Evolutionary conservation across 2,329 filamentous ascomycete species (phyloP).

Genomic region (Fusarium sp.): DNA sequence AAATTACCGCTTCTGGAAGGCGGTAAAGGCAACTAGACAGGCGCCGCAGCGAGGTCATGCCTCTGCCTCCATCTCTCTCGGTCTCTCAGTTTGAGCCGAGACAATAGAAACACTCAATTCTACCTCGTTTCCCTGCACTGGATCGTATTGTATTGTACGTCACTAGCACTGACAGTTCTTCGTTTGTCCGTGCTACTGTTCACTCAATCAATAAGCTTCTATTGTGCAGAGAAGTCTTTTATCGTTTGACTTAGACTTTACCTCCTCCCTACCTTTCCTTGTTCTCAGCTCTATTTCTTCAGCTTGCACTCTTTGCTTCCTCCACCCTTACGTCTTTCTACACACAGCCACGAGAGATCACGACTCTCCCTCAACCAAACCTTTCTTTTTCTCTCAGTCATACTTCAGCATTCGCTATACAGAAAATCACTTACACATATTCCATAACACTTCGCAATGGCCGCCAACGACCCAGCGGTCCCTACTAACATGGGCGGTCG

Average conservation of each 20-base stretch:
- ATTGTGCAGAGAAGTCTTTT: neutral
- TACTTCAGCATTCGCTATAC: neutral
- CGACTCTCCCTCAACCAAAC: conserved; percentile 1
- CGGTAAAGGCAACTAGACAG: conserved; percentile 36
- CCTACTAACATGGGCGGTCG: conserved; percentile 49
- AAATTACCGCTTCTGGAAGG: conserved; percentile 34
- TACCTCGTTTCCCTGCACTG: conserved; percentile 6
- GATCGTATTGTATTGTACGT: neutral
- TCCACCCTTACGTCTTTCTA: conserved; percentile 18
- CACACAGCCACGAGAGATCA: conserved; percentile 6
- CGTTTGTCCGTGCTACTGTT: conserved; percentile 4
- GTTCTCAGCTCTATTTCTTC: conserved; percentile 15
- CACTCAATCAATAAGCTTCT: neutral
- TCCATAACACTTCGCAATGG: conserved; percentile 47
- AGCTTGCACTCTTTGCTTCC: conserved; percentile 24
- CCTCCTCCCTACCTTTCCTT: conserved; percentile 4
- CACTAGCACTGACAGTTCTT: conserved; percentile 1
- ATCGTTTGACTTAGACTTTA: conserved; percentile 1
- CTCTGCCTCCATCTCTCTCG: conserved; percentile 19
- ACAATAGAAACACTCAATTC: conserved; percentile 25
- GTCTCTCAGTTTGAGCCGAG: conserved; percentile 21
- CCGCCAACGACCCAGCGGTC: conserved; percentile 53
- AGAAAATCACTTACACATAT: neutral
- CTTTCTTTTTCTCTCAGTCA: neutral
- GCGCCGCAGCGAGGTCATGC: conserved; percentile 39